Conservation (phyloP, 2,329 filamentous ascomycete genomes). For the Sclerotinia borealis region DNA sequence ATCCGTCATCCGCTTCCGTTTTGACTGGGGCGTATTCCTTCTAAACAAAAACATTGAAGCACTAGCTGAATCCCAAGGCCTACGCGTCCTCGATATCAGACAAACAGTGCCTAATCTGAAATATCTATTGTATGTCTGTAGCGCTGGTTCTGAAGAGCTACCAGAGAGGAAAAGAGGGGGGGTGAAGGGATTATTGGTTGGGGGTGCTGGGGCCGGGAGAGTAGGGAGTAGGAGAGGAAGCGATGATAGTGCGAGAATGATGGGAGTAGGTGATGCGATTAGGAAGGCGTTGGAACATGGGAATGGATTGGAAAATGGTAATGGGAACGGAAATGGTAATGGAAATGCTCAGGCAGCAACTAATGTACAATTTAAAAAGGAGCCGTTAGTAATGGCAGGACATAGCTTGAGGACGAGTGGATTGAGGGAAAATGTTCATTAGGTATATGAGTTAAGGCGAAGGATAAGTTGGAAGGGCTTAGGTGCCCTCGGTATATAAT, state of each 20-base stretch:
- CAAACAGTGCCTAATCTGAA: conserved; percentile 92
- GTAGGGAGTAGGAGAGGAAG: conserved; percentile 27
- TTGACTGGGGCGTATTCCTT: conserved; percentile 95
- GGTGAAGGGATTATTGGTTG: conserved; percentile 51
- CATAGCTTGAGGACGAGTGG: conserved; percentile 32
- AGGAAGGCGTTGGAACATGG: conserved; percentile 27
- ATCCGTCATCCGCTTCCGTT: conserved; percentile 72
- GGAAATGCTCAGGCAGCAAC: neutral
- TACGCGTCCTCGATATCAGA: conserved; percentile 81
- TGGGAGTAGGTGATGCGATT: conserved; percentile 21
- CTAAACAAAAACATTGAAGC: conserved; percentile 90
- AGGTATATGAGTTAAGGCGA: neutral
- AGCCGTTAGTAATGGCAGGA: conserved; percentile 19
- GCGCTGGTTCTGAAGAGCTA: conserved; percentile 63
- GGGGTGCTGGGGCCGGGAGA: conserved; percentile 35
- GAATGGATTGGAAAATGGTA: conserved; percentile 10
- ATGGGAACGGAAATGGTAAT: conserved; percentile 17
- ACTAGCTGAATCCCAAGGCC: conserved; percentile 56
- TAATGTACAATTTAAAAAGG: conserved; percentile 1
- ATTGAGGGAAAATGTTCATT: conserved; percentile 28
- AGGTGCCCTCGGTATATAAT: neutral
- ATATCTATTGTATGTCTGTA: conserved; percentile 84
- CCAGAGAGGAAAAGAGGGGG: conserved; percentile 57
- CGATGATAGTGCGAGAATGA: conserved; percentile 24
- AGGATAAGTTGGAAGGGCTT: neutral